Evolutionary conservation across 1,139 yeast species (phyloP).

Genomic region (Lodderomyces theae): DNA sequence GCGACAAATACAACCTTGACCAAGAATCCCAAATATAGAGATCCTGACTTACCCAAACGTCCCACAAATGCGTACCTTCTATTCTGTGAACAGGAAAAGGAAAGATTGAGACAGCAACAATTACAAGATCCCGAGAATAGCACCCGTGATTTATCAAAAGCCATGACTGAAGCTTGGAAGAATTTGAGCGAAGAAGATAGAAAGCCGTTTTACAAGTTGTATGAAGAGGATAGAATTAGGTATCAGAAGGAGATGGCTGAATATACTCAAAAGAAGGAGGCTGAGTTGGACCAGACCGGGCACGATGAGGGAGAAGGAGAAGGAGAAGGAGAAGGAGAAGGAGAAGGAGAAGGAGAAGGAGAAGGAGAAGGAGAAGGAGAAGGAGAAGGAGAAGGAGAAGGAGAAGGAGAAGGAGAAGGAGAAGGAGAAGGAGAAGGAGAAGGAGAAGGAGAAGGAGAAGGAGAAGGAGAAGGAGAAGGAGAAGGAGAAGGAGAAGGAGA

Average conservation of each 20-base stretch:
- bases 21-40: conserved; percentile 45
- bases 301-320: conserved; percentile 15
- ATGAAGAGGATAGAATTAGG: conserved; percentile 76
- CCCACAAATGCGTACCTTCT: conserved; percentile 88
- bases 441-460: no score
- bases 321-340: conserved; percentile 18
- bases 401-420: conserved; percentile 14
- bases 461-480: conserved; percentile 16
- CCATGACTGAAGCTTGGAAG: conserved; percentile 87
- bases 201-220: conserved; percentile 71
- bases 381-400: conserved; percentile 14
- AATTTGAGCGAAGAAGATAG: conserved; percentile 65
- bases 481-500: conserved; percentile 15
- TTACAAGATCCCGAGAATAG: conserved; percentile 46
- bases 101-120: conserved; percentile 48
- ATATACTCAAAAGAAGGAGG: conserved; percentile 44
- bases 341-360: conserved; percentile 12
- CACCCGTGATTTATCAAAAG: conserved; percentile 64
- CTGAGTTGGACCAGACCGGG: conserved; percentile 26
- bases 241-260: conserved; percentile 72
- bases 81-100: conserved; percentile 85
- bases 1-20: neutral
- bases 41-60: conserved; percentile 81
- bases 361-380: conserved; percentile 11
- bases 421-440: conserved; percentile 16